Conservation (phyloP, 2,329 filamentous ascomycete genomes). For the Elsinoe batatas region DNA sequence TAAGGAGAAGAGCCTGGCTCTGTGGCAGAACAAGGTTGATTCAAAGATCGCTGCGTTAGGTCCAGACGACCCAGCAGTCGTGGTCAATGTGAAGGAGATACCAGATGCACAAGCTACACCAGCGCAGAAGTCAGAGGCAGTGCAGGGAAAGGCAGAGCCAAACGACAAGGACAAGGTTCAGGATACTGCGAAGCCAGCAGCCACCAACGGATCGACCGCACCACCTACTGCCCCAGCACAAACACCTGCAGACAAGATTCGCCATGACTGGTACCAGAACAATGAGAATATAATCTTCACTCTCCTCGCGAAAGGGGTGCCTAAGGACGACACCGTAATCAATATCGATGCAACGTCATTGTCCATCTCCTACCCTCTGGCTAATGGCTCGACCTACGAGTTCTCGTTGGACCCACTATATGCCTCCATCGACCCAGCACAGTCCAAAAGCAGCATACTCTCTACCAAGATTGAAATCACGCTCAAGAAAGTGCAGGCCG, state of each 20-base stretch:
- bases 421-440: constrained; percentile 50
- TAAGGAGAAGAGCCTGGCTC: constrained; percentile 43
- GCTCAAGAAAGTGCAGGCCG: constrained; percentile 56
- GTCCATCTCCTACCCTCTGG: constrained; percentile 47
- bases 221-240: constrained; percentile 19
- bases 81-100: constrained; percentile 41
- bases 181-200: background rate
- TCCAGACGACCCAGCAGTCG: constrained; percentile 39
- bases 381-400: constrained; percentile 45
- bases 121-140: background rate
- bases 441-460: constrained; percentile 56
- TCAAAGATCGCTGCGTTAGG: constrained; percentile 41
- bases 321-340: constrained; percentile 45
- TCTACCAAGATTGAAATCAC: constrained; percentile 71
- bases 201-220: background rate
- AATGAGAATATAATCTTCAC: constrained; percentile 51
- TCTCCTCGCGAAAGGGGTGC: constrained; percentile 55
- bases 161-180: constrained; percentile 16
- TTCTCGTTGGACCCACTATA: constrained; percentile 59
- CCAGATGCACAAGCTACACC: constrained; percentile 28
- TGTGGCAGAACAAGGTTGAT: constrained; percentile 50
- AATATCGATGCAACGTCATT: constrained; percentile 41
- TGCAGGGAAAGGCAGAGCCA: constrained; percentile 7
- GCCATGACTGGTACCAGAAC: constrained; percentile 61
- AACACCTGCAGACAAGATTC: constrained; percentile 49